Evolutionary conservation across 2,329 filamentous ascomycete genomes (phyloP).

Genomic region (Cercospora janseana): DNA sequence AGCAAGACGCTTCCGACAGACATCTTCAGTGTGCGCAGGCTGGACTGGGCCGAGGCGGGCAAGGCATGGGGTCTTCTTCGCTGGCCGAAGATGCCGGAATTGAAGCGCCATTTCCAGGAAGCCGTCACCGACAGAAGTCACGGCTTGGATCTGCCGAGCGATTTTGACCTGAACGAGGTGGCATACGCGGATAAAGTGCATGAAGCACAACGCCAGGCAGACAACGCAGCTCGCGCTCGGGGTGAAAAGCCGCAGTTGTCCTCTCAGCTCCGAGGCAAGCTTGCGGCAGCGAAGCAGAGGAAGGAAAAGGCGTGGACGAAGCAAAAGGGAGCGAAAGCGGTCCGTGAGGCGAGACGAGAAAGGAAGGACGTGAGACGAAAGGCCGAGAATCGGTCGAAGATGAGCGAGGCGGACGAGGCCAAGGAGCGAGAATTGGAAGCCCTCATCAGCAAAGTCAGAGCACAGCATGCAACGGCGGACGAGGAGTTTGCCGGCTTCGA

Average conservation of each 20-base stretch:
- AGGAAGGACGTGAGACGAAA: slow-evolving; percentile 37
- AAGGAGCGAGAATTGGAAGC: slow-evolving; percentile 36
- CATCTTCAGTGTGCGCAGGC: slow-evolving; percentile 78
- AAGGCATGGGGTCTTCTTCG: slow-evolving; percentile 81
- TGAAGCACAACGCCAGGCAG: slow-evolving; percentile 44
- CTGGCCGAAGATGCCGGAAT: slow-evolving; percentile 91
- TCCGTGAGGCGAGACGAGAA: slow-evolving; percentile 36
- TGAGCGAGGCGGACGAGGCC: slow-evolving; percentile 34
- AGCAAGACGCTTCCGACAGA: slow-evolving; percentile 85
- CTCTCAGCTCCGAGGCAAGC: slow-evolving; percentile 34
- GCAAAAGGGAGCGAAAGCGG: slow-evolving; percentile 39
- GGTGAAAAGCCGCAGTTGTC: slow-evolving; percentile 29
- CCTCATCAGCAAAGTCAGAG: slow-evolving; percentile 37
- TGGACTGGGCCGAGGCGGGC: slow-evolving; percentile 82
- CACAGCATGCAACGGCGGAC: slow-evolving; percentile 24
- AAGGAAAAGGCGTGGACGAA: slow-evolving; percentile 40
- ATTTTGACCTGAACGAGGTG: slow-evolving; percentile 41
- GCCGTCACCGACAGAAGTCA: slow-evolving; percentile 43
- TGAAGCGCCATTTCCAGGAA: slow-evolving; percentile 44
- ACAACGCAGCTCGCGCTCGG: slow-evolving; percentile 32
- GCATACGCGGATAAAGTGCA: slow-evolving; percentile 48
- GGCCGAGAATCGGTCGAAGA: slow-evolving; percentile 33
- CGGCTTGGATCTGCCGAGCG: slow-evolving; percentile 37
- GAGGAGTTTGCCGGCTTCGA: slow-evolving; percentile 33
- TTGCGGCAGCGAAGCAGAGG: slow-evolving; percentile 31